Evolutionary conservation across 257 asterid genomes (phyloP).

Genomic region (Solanum ossicruentum): DNA sequence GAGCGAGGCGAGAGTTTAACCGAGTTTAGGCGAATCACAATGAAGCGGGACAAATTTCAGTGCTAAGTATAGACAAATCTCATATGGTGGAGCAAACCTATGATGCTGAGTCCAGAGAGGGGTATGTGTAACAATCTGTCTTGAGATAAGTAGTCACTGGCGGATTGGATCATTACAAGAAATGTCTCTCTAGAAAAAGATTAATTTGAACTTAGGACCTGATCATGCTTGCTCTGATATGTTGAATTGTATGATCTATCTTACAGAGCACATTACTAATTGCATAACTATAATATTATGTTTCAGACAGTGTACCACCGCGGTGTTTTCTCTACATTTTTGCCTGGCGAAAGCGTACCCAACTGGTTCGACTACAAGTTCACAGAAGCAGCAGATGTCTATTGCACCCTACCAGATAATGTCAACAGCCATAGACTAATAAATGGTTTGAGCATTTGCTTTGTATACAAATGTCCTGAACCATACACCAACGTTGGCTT

Average conservation of each 20-base stretch:
- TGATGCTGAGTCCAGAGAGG: too few relatives aligned
- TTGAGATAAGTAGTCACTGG: too few relatives aligned
- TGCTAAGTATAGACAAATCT: too few relatives aligned
- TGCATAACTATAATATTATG: not conserved
- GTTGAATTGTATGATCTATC: not conserved
- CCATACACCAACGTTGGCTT: not conserved
- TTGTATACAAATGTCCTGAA: not conserved
- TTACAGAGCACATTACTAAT: rapidly evolving
- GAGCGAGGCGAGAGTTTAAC: too few relatives aligned
- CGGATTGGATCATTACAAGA: too few relatives aligned
- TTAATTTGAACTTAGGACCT: not conserved
- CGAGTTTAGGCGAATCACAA: too few relatives aligned
- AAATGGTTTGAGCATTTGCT: not conserved
- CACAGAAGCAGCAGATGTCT: not conserved
- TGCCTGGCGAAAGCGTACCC: not conserved
- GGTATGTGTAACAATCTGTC: too few relatives aligned
- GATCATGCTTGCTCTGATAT: not conserved
- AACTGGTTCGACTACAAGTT: not conserved
- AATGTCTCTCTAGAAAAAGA: not conserved
- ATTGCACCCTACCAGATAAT: not conserved
- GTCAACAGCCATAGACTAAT: not conserved
- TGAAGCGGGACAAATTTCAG: too few relatives aligned
- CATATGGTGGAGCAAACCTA: too few relatives aligned
- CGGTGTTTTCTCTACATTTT: not conserved
- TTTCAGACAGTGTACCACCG: not conserved